Base-by-base conservation (phyloP, 495 filamentous ascomycete genomes). In the Penicillium flavigenum region DNA sequence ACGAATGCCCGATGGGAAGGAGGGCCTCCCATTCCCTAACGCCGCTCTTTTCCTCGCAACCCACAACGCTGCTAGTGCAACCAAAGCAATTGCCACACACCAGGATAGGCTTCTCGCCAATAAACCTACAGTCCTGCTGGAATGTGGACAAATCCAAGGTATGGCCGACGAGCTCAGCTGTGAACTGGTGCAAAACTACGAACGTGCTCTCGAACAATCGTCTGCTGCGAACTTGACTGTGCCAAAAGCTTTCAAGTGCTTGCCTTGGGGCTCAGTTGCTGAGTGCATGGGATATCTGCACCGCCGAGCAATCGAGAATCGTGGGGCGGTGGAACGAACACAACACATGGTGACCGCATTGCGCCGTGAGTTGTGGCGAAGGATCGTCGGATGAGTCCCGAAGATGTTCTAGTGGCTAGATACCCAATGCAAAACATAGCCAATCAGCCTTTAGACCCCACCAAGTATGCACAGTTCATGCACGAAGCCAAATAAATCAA, bases 91-190 rank as follows among this genome's bases (percentile, higher is more conserved):
- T 29, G 16, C 62, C 1, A 67, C 67, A 0, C 58, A 65, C n/a
- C 71, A 65, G 12, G 22, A 56, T 2, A 63, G 57, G 6, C 59
- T 71, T 4, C 45, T 60, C n/a, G 44, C 56, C 2, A 47, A 61
- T 9, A 42, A 61, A 17, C 68, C 65, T n/a, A 74, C 64, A 9
- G 48, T 71, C 5, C 20, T 58, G 31, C 60, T 71, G 12, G 72
- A 74, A 31, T 74, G 71, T 53, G 72, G 72, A 3, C 91, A 96
- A 73, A 79, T 96, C 19, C 86, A 91, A 76, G 67, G 72, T 0
- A 75, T 74, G 72, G 72, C 72, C 5, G 72, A 75, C 58, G 69
- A 72, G 32, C 53, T 75, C 27, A 63, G 71, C 42, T 73, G 71
- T 50, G 60, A 71, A 31, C 47, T 73, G 11, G 51, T 70, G 54